A percentile compares a stretch with the other conserved stretches of the same genome.
Conservation (phyloP, 1,284 basidiomycete genomes). For the Ustilago hordei region DNA sequence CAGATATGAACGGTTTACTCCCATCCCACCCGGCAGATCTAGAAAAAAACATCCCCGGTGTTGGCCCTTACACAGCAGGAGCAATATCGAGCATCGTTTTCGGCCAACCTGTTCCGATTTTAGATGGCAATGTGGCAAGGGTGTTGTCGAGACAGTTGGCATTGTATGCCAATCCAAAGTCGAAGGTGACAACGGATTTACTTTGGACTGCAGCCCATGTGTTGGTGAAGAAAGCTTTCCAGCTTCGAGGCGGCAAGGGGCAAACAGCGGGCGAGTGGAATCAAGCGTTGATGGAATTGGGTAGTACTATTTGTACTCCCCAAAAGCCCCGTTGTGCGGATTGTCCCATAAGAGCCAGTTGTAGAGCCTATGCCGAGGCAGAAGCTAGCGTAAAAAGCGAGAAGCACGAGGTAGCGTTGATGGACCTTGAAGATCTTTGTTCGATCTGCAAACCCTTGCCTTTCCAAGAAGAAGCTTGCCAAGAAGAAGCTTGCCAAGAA, state of each 20-base stretch:
- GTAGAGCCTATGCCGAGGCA: conserved; percentile 41
- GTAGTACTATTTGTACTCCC: conserved; percentile 48
- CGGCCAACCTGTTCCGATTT: conserved; percentile 60
- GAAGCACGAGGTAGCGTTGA: conserved; percentile 1
- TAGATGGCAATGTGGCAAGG: conserved; percentile 66
- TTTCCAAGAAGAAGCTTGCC: conserved; percentile 22
- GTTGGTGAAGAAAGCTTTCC: conserved; percentile 49
- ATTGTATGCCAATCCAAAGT: conserved; percentile 59
- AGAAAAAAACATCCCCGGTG: conserved; percentile 86
- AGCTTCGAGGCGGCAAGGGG: conserved; percentile 22
- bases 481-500: neutral
- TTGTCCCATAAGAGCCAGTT: conserved; percentile 58
- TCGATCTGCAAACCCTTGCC: conserved; percentile 57
- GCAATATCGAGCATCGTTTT: conserved; percentile 67
- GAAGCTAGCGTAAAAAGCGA: conserved; percentile 14
- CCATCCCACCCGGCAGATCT: conserved; percentile 84
- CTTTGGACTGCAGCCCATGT: conserved; percentile 59
- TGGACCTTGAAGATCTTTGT: conserved; percentile 64
- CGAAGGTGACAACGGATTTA: conserved; percentile 59
- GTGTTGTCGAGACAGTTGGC: conserved; percentile 63
- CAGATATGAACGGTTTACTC: conserved; percentile 76
- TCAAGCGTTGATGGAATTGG: conserved; percentile 68
- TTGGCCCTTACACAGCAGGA: conserved; percentile 85
- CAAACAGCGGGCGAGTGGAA: conserved; percentile 63
- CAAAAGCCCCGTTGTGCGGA: conserved; percentile 54